phyloP scores from a whole-genome alignment of 2,329 filamentous ascomycete species.

The Parafenestella ontariensis region DNA sequence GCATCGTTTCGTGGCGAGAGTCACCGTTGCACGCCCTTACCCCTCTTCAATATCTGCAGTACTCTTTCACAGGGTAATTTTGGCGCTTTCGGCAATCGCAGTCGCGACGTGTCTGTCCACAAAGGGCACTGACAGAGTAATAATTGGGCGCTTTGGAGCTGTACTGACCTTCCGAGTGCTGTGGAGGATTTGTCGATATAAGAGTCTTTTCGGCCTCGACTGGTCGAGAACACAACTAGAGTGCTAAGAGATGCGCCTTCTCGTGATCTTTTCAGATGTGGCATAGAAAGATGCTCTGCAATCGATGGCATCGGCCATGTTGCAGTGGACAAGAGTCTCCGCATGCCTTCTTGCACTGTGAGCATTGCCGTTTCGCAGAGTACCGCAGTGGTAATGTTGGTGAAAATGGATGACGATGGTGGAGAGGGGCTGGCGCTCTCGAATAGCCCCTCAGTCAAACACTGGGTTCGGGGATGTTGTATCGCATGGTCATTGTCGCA shows the following conservation, averaged over 20 bases:
- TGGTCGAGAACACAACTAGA: background rate
- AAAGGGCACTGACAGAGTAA: conserved; percentile 3
- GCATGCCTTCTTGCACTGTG: background rate
- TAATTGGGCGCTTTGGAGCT: conserved; percentile 3
- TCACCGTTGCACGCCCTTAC: conserved; percentile 4
- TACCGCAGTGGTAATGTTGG: background rate
- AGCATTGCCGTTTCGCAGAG: background rate
- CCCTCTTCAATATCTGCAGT: conserved; percentile 12
- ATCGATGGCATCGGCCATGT: background rate
- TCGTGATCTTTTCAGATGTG: background rate
- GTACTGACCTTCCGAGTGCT: background rate
- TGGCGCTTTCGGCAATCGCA: conserved; percentile 19
- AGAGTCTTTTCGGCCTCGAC: background rate
- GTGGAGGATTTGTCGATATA: conserved; percentile 1
- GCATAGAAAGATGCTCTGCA: too few species aligned
- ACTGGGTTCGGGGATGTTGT: background rate
- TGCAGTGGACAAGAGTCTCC: background rate
- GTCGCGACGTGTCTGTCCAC: conserved; percentile 6
- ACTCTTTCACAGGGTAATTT: conserved; percentile 13
- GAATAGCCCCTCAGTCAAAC: conserved; percentile 4
- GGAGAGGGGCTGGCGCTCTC: conserved; percentile 14
- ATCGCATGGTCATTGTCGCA: conserved; percentile 15
- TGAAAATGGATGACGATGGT: background rate
- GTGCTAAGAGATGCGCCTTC: too few species aligned
- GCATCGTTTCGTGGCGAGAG: conserved; percentile 2